Evolutionary conservation across 73 alveolate genomes (phyloP).

Genomic region (Vitrella brassicaformis): DNA sequence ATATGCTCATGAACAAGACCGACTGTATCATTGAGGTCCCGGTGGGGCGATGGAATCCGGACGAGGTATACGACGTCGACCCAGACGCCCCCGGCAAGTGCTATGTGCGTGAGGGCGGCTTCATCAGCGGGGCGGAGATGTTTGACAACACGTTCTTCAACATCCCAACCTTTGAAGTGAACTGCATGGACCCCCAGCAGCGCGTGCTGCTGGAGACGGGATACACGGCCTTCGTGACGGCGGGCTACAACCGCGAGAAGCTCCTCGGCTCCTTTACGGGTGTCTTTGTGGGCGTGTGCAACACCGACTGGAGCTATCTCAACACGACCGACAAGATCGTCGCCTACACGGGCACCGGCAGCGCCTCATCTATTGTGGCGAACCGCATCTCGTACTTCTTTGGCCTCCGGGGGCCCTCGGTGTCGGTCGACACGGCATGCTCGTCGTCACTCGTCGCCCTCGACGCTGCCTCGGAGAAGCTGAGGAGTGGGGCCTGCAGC

Average conservation of each 20-base stretch:
- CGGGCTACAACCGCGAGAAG: neutral
- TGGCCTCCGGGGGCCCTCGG: neutral
- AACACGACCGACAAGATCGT: neutral
- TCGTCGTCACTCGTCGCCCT: neutral
- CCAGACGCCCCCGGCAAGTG: slow-evolving; percentile 18
- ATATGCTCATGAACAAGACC: neutral
- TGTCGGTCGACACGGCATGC: neutral
- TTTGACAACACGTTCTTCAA: slow-evolving; percentile 25
- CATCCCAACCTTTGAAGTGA: slow-evolving; percentile 20
- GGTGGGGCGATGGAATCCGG: slow-evolving; percentile 20
- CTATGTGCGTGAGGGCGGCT: slow-evolving; percentile 28
- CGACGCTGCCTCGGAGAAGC: neutral
- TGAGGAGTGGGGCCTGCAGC: neutral
- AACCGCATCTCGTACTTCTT: neutral
- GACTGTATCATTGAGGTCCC: slow-evolving; percentile 23
- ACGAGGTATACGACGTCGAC: slow-evolving; percentile 19
- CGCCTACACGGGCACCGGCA: neutral
- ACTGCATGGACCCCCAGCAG: slow-evolving; percentile 33
- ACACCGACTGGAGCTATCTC: neutral
- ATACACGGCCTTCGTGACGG: neutral
- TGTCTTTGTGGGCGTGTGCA: neutral
- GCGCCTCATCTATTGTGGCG: neutral
- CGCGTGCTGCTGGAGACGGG: slow-evolving; percentile 18
- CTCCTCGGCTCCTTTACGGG: neutral
- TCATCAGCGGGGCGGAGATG: slow-evolving; percentile 27